These are phyloP conservation scores for Trichoderma sp. DNA, from an alignment of 2,329 filamentous ascomycete genomes.

Conservation along the genomic window DNA sequence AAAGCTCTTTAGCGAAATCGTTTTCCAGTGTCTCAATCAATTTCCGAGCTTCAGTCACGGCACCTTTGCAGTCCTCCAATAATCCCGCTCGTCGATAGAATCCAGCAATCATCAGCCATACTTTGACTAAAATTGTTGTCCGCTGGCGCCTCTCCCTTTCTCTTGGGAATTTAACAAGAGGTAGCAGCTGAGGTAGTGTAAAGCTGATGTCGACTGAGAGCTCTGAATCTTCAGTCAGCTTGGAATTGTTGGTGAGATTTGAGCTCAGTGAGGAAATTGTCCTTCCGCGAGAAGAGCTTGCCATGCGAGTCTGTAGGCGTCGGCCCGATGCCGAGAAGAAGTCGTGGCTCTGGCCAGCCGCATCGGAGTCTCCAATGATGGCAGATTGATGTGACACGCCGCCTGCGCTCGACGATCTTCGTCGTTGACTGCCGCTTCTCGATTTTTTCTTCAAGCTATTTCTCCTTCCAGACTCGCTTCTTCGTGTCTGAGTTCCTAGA, in stretches of 20 bases:
- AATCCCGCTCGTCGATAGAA: slow-evolving; percentile 84
- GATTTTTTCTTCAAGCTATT: slow-evolving; percentile 59
- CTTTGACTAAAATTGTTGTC: slow-evolving; percentile 65
- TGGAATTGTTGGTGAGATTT: slow-evolving; percentile 48
- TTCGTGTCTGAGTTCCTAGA: slow-evolving; percentile 42
- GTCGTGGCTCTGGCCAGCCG: slow-evolving; percentile 45
- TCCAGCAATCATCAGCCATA: slow-evolving; percentile 89
- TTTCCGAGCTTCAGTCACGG: slow-evolving; percentile 79
- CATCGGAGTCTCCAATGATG: slow-evolving; percentile 57
- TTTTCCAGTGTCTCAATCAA: slow-evolving; percentile 72
- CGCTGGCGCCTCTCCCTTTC: slow-evolving; percentile 57
- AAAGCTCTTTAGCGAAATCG: slow-evolving; percentile 65
- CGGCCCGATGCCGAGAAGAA: slow-evolving; percentile 51
- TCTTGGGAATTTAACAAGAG: slow-evolving; percentile 58
- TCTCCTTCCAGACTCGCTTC: slow-evolving; percentile 54
- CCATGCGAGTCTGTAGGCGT: slow-evolving; percentile 43
- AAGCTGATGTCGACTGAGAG: slow-evolving; percentile 47
- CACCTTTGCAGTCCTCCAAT: slow-evolving; percentile 77
- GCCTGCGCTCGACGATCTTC: slow-evolving; percentile 50
- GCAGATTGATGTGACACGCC: slow-evolving; percentile 46
- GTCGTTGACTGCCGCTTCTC: slow-evolving; percentile 53
- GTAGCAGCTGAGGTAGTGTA: slow-evolving; percentile 53
- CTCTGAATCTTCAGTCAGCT: slow-evolving; percentile 47
- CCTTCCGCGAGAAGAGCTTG: slow-evolving; percentile 50
- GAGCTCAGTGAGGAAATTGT: slow-evolving; percentile 53